These are phyloP conservation scores for Magnusiomyces fungicola DNA, from an alignment of 1,139 yeast species.

Conservation along the genomic window DNA sequence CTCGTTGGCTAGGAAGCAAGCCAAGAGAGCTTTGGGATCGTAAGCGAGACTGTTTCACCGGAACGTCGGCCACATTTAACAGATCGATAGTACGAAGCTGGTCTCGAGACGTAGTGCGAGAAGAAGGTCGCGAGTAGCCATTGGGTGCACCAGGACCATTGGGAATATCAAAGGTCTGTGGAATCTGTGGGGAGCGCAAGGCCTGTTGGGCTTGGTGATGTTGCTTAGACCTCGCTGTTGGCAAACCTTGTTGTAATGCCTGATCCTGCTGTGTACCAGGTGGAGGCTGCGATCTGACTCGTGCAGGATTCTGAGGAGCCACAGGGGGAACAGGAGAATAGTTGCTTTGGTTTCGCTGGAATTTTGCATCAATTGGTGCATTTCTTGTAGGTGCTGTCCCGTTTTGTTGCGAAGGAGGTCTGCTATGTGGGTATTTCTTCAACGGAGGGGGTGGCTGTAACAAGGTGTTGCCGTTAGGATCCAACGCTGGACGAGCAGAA, in stretches of 20 bases:
- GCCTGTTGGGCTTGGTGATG: no score
- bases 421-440: neutral
- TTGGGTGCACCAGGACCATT: neutral
- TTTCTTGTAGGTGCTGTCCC: no score
- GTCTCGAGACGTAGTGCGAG: neutral
- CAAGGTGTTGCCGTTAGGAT: neutral
- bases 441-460: neutral
- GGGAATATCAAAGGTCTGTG: neutral
- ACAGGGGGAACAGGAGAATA: no score
- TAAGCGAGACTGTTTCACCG: neutral
- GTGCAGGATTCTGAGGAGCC: no score
- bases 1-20: neutral
- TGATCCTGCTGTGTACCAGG: no score
- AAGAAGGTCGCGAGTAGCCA: neutral
- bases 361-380: no score
- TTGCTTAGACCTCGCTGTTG: no score
- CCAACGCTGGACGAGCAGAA: neutral
- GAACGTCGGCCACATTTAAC: neutral
- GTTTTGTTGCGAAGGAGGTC: neutral
- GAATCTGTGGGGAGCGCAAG: neutral
- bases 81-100: slow-evolving; percentile 1
- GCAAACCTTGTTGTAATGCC: no score
- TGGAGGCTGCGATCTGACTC: no score
- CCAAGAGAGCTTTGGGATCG: neutral
- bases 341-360: no score